Evolutionary conservation across 192 early-diverging fungal species (phyloP), one percentile per base, ranked within the genome.

Genomic region (Backusella tuberculispora): DNA sequence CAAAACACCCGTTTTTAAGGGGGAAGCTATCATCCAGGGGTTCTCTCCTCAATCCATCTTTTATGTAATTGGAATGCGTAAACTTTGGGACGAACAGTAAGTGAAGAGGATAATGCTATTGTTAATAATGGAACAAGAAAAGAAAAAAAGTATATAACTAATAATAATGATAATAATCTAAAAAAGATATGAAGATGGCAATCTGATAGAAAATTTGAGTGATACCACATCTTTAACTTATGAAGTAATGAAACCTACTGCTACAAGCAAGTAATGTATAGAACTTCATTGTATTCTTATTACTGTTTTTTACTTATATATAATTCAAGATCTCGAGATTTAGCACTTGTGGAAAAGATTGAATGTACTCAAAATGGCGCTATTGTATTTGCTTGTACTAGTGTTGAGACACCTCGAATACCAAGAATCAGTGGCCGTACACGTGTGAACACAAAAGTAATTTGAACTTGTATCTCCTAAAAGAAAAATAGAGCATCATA

Each of bases 21-120:
- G 85, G 19, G 82, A 85, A 76, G 75, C 76, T 60, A 73, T 83
- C 9, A 83, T 88, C 37, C 80, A 83, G 48, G 85, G 83, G 0
- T 86, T 83, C 42, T 74, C 75, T 29, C 85, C 87, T 26, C 84
- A 86, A 50, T 74, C 84, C 2, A 81, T 86, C n/a, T 86, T 88
- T 66, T 82, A 84, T n/a, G 85, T 88, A 1, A 84, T 87, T 74
- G 84, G 84, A 6, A 83, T 85, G 65, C 77, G 87, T 56, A 86
- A 85, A 74, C 79, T 86, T 5, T 88, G 87, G 87, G 87, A 88
- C 78, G 84, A 84, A 68, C 76, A 77, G 82, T 83, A 69, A 83
- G 69, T 72, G 50, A 73, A n/a, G 26, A 40, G 19, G 19, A 63
- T 43, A 5, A 53, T 47, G 26, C 26, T 37, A 21, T 5, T 42